phyloP scores from a whole-genome alignment of 371 early-diverging fungal genomes.

The Apophysomyces sp. region DNA sequence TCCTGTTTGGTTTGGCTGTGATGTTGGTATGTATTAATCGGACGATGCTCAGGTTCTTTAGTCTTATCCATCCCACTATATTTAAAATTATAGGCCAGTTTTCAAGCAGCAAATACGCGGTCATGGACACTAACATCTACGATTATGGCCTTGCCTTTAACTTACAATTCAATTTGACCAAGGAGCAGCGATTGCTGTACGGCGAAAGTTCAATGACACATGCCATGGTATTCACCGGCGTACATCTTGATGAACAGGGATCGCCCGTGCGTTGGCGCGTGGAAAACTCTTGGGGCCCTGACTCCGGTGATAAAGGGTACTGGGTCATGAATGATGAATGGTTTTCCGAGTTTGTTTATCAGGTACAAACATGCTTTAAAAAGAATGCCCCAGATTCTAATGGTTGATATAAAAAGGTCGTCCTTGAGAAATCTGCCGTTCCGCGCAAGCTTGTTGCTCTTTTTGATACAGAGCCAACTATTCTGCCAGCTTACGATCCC shows the following conservation, averaged over 20 bases:
- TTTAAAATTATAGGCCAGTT: conserved; percentile 34
- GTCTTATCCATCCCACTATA: background rate
- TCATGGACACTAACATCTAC: conserved; percentile 66
- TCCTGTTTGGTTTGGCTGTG: conserved; percentile 86
- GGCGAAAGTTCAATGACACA: conserved; percentile 82
- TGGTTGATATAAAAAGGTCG: conserved; percentile 38
- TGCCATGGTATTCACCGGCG: conserved; percentile 83
- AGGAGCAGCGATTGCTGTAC: conserved; percentile 73
- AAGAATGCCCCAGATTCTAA: background rate
- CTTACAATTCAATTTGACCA: conserved; percentile 60
- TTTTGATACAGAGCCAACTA: conserved; percentile 61
- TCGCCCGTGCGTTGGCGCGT: conserved; percentile 76
- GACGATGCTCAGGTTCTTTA: background rate
- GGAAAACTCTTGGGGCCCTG: conserved; percentile 79
- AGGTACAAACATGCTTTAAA: conserved; percentile 26
- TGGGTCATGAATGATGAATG: conserved; percentile 80
- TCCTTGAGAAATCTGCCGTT: conserved; percentile 64
- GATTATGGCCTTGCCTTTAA: conserved; percentile 74
- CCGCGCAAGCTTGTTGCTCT: conserved; percentile 61
- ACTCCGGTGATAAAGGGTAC: conserved; percentile 74
- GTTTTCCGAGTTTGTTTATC: conserved; percentile 82
- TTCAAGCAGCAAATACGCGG: conserved; percentile 44
- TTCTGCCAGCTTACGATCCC: conserved; percentile 78
- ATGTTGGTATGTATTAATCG: conserved; percentile 61
- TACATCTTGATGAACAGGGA: conserved; percentile 65